A percentile compares a stretch with the other conserved stretches of the same genome.
Conservation (phyloP, 352 stramenopile genomes). For the Nothophytophthora sp. region DNA sequence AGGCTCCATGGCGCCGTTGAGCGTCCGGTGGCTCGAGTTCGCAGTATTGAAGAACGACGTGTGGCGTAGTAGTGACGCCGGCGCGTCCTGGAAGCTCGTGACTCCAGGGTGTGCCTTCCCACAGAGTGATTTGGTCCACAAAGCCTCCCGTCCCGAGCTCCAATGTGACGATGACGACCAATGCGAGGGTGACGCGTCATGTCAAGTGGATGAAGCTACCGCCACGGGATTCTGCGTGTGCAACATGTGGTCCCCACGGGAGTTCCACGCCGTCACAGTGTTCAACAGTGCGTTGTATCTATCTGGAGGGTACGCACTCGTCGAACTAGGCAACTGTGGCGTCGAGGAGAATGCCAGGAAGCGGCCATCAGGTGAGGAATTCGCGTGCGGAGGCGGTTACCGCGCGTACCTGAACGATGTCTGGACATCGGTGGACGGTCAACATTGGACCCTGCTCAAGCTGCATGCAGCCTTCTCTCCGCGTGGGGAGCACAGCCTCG, state of each 20-base stretch:
- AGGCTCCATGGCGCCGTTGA: slow-evolving; percentile 26
- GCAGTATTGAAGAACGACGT: slow-evolving; percentile 81
- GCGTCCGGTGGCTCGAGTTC: slow-evolving; percentile 62
- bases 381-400: slow-evolving; percentile 64
- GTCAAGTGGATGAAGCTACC: slow-evolving; percentile 43
- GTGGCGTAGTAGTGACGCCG: slow-evolving; percentile 71
- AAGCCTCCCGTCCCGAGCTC: slow-evolving; percentile 37
- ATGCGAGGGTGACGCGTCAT: slow-evolving; percentile 64
- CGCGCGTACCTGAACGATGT: slow-evolving; percentile 73
- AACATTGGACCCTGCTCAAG: slow-evolving; percentile 53
- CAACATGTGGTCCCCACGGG: slow-evolving; percentile 78
- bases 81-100: slow-evolving; percentile 71
- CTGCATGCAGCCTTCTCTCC: slow-evolving; percentile 41
- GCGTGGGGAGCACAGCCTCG: slow-evolving; percentile 73
- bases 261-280: slow-evolving; percentile 63
- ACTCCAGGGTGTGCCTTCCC: slow-evolving; percentile 64
- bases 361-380: slow-evolving; percentile 55
- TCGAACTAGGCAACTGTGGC: slow-evolving; percentile 69
- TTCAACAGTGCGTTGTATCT: slow-evolving; percentile 50
- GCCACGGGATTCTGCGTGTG: slow-evolving; percentile 60
- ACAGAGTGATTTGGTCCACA: slow-evolving; percentile 51
- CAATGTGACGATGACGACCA: slow-evolving; percentile 71
- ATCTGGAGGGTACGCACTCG: slow-evolving; percentile 60
- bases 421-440: slow-evolving; percentile 65
- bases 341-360: slow-evolving; percentile 57